A percentile compares a stretch with the other conserved stretches of the same genome.
Evolutionary conservation across 2,329 filamentous ascomycete genomes (phyloP).

Genomic region (Dryadomyces sulphureus): DNA sequence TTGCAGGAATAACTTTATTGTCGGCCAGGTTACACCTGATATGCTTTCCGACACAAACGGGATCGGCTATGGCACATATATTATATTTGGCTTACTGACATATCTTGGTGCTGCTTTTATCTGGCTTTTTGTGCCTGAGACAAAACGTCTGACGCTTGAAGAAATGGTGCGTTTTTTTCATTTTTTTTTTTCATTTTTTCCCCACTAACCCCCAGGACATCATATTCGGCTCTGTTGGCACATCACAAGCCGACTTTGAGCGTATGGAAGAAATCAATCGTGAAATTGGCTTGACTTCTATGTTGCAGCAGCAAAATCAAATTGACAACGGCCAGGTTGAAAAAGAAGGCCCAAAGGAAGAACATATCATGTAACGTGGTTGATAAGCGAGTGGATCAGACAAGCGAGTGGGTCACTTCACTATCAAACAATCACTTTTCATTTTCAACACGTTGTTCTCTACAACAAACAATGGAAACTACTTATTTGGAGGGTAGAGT

Average conservation of each 20-base stretch:
- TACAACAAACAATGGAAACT: too few species aligned
- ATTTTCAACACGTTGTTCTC: too few species aligned
- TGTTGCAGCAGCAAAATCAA: slow-evolving; percentile 14
- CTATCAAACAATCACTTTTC: too few species aligned
- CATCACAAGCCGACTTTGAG: slow-evolving; percentile 50
- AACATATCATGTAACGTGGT: neutral
- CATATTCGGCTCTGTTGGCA: slow-evolving; percentile 47
- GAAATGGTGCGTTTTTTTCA: slow-evolving; percentile 33
- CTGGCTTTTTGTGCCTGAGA: slow-evolving; percentile 51
- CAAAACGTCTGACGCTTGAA: slow-evolving; percentile 47
- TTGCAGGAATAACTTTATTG: slow-evolving; percentile 40
- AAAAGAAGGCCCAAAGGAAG: neutral
- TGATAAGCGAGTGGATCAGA: too few species aligned
- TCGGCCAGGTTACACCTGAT: slow-evolving; percentile 55
- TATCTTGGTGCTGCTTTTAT: slow-evolving; percentile 46
- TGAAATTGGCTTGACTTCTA: slow-evolving; percentile 47
- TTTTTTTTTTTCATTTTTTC: neutral
- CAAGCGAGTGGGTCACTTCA: too few species aligned
- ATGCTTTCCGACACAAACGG: slow-evolving; percentile 47
- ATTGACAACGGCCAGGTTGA: neutral
- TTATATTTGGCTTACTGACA: slow-evolving; percentile 53
- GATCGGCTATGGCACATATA: slow-evolving; percentile 57
- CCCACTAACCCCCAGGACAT: slow-evolving; percentile 2
- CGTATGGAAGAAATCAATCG: slow-evolving; percentile 60
- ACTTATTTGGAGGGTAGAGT: too few species aligned